Base-by-base conservation (phyloP, 306 rosid genomes). In the Senna tora region DNA sequence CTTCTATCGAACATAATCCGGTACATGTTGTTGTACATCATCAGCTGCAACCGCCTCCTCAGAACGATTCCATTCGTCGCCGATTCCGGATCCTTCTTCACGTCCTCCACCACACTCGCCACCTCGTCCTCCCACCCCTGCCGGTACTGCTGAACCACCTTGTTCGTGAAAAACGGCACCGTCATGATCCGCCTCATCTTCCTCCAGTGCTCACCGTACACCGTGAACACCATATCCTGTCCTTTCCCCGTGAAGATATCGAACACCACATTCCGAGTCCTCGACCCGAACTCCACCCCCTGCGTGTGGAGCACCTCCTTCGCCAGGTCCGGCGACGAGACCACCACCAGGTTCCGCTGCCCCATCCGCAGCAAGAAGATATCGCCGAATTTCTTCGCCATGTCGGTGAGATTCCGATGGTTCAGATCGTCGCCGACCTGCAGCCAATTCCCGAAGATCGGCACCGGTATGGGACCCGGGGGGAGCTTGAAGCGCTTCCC, bases 1-100 rank as follows among this genome's bases (percentile, higher is more conserved):
- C 97, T 81, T 33, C 85, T 36, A 21, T 90, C 90, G 65, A 90
- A 90, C 97, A 90, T 88, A 6, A 90, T 90, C 60, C 92, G 68
- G 82, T 81, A 90, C 94, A 90, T 83, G 70, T 84, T 90, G 73
- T 90, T 90, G 81, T 90, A 90, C 97, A 90, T 90, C 97, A 90
- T 58, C 5, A 88, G 75, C 84, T 90, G 97, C 66, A 90, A 34
- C 75, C 94, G 59, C 68, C 57, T 67, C 39, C 97, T 33, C 20
- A 90, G 42, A 15, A 90, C 92, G 76, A 76, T 75, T 38, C 97
- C 97, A 1, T 7, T 61, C 2, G 73, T 65, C 5, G 94, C 83
- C 0, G 97, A 51, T 5, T 83, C 94, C 0, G 94, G 89, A 11
- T 71, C 72, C 64, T 71, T 79, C 75, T 75, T 80, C 55, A 88